These are phyloP conservation scores for Sugiyamaella novakii DNA, from an alignment of 1,139 yeast species.

Conservation along the genomic window DNA sequence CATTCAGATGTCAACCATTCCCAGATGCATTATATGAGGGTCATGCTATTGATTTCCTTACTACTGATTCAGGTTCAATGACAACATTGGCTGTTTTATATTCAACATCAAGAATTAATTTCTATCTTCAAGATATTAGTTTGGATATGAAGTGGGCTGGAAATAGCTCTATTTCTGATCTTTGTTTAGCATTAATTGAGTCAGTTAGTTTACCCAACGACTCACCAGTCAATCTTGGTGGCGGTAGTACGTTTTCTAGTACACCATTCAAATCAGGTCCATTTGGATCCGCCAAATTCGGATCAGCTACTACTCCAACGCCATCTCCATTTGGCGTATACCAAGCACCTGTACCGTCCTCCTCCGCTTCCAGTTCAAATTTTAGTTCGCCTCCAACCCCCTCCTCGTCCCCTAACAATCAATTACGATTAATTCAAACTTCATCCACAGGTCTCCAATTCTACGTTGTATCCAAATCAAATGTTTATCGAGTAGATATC, in stretches of 20 bases:
- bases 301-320: neutral
- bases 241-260: neutral
- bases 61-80: constrained; percentile 38
- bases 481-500: constrained; percentile 28
- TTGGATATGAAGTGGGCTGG: constrained; percentile 34
- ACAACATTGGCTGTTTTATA: constrained; percentile 32
- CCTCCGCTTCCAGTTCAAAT: neutral
- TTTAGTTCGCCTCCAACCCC: neutral
- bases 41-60: constrained; percentile 44
- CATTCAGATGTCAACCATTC: constrained; percentile 53
- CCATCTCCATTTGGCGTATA: neutral
- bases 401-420: neutral
- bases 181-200: constrained; percentile 20
- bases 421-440: neutral
- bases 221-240: neutral
- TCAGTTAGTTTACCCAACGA: constrained; percentile 17
- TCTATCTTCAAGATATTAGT: constrained; percentile 34
- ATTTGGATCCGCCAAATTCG: neutral
- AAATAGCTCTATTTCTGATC: constrained; percentile 14
- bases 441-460: constrained; percentile 2
- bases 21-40: constrained; percentile 52
- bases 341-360: neutral
- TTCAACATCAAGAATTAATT: constrained; percentile 35
- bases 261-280: neutral
- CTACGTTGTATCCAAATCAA: constrained; percentile 6